Conservation (phyloP, 257 asterid species). For the Penstemon barbatus region DNA sequence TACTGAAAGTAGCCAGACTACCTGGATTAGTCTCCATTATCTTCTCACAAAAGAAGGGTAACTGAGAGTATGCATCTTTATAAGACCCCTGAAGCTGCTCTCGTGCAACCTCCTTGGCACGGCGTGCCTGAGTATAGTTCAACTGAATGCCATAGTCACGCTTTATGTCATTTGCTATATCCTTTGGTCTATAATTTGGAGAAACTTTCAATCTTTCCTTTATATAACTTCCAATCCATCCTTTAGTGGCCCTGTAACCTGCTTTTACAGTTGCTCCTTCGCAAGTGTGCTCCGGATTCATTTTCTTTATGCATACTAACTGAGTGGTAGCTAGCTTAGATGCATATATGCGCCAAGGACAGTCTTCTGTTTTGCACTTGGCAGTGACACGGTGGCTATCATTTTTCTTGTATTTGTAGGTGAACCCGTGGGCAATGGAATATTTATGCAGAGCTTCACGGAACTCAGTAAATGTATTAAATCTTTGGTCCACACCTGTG, state of each 20-base stretch:
- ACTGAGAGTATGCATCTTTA: slow-evolving; percentile 84
- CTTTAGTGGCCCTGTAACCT: slow-evolving; percentile 91
- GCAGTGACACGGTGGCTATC: slow-evolving; percentile 98
- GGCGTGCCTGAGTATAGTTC: slow-evolving; percentile 98
- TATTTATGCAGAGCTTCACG: slow-evolving; percentile 95
- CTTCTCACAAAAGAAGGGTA: slow-evolving; percentile 83
- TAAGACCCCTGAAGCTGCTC: slow-evolving; percentile 99
- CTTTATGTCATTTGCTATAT: slow-evolving; percentile 84
- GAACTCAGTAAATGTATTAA: slow-evolving; percentile 84
- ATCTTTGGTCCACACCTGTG: slow-evolving; percentile 97
- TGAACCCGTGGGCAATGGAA: slow-evolving; percentile 95
- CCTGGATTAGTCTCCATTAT: slow-evolving; percentile 95
- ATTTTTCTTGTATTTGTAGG: slow-evolving; percentile 92
- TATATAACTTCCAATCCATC: slow-evolving; percentile 94
- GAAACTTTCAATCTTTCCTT: slow-evolving; percentile 86
- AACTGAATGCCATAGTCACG: slow-evolving; percentile 97
- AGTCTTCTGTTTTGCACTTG: slow-evolving; percentile 92
- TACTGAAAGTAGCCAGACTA: slow-evolving; percentile 73
- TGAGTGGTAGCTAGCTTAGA: slow-evolving; percentile 93
- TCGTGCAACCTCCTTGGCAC: slow-evolving; percentile 96
- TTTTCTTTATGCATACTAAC: slow-evolving; percentile 84
- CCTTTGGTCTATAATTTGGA: slow-evolving; percentile 92
- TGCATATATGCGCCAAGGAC: slow-evolving; percentile 97
- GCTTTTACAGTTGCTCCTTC: slow-evolving; percentile 90
- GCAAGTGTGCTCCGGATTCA: slow-evolving; percentile 83